Percentiles rank a stretch among this genome's conserved stretches.
phyloP scores from a whole-genome alignment of 2,329 filamentous ascomycete genomes.

The Claviceps fusiformis region DNA sequence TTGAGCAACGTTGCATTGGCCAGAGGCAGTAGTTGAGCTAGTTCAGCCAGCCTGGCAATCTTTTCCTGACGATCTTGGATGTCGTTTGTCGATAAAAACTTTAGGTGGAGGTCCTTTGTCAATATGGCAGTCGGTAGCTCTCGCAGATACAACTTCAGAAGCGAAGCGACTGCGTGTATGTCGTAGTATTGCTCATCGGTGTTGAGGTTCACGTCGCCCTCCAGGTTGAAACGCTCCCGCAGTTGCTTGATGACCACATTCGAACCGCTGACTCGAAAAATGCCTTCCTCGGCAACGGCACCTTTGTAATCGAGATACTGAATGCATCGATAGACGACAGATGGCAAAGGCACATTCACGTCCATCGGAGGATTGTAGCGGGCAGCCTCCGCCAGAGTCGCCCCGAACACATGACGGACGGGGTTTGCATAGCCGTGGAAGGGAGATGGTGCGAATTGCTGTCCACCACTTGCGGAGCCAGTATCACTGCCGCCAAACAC shows the following conservation, averaged over 20 bases:
- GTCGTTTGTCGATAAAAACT: constrained; percentile 77
- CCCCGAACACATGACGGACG: constrained; percentile 67
- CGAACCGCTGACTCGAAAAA: constrained; percentile 93
- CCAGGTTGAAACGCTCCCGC: constrained; percentile 82
- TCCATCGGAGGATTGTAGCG: constrained; percentile 63
- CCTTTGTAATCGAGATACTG: constrained; percentile 80
- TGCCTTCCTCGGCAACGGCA: constrained; percentile 77
- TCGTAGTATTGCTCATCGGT: constrained; percentile 79
- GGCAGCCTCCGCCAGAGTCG: constrained; percentile 73
- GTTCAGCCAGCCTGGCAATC: constrained; percentile 57
- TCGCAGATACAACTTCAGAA: constrained; percentile 86
- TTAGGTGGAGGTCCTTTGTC: constrained; percentile 76
- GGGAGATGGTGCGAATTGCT: constrained; percentile 11
- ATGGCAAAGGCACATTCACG: constrained; percentile 63
- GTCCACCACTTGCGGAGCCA: constrained; percentile 26
- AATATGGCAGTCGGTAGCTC: constrained; percentile 86
- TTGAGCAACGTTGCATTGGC: constrained; percentile 72
- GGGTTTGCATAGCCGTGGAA: constrained; percentile 35
- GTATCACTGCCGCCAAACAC: constrained; percentile 36
- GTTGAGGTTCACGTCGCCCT: constrained; percentile 81
- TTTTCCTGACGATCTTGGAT: constrained; percentile 63
- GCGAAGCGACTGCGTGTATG: constrained; percentile 86
- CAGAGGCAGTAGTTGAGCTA: constrained; percentile 67
- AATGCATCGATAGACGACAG: constrained; percentile 89
- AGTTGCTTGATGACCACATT: constrained; percentile 87